Base-by-base conservation (phyloP, 768 basidiomycete species). In the Leccinellum luteum region DNA sequence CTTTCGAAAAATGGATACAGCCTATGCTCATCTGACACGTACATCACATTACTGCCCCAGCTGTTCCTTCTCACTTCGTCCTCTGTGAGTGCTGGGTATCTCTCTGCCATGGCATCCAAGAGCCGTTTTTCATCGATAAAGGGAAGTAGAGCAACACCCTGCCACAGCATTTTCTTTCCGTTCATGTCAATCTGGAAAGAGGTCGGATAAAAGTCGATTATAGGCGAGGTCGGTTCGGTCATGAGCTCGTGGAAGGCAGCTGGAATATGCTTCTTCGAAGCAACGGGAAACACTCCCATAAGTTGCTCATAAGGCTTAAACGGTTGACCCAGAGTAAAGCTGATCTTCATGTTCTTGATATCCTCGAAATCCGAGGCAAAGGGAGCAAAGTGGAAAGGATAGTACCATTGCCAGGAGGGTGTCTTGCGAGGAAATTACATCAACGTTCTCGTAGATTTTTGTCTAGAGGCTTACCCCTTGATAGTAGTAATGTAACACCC, bases 151-250 rank as follows among this genome's bases (percentile, higher is more conserved):
- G 97, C 95, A 55, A 99, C 94, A 54, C 97, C 97, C 73, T 99
- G 96, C 97, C 97, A 99, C 7, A 91, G 81, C 95, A 98, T 98
- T 75, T 90, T 92, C 77, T 98, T 98, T 57, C 97, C 97, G 68
- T 99, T 99, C 97, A 99, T 99, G 73, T 99, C 97, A 67, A 98
- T 88, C 64, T 95, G 85, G 72, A 99, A 99, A 15, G 88, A 84
- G 0, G 79, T 61, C 0, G 96, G 96, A 74, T 98, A 98, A 76
- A 98, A 98, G 67, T 98, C 95, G 58, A 93, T 84, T 72, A 98
- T 98, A 8, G 94, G 92, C 0, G 95, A 98, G 31, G 88, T 83
- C 49, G 87, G 82, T 3, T 90, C 84, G 4, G 78, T 82, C 97
- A 99, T 99, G 38, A 98, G 82, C 5, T 77, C 67, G 31, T 97